phyloP scores from a whole-genome alignment of 305 asterid species.

The Fraxinus latifolia region DNA sequence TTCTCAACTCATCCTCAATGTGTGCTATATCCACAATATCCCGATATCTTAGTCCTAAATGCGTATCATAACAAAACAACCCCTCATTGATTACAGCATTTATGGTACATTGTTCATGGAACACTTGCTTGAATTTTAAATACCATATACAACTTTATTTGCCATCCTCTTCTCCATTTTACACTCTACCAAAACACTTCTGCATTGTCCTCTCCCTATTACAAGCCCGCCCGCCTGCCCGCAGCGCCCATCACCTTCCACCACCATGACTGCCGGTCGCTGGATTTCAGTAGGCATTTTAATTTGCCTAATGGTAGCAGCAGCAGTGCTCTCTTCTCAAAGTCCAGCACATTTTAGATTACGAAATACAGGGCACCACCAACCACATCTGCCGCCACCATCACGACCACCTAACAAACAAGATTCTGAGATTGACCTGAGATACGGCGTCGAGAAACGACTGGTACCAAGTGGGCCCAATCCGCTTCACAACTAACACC shows the following conservation, averaged over 20 bases:
- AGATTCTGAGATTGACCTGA: constrained; percentile 36
- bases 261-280: neutral
- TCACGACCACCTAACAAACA: constrained; percentile 14
- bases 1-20: neutral
- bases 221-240: neutral
- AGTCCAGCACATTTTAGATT: neutral
- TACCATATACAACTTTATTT: constrained; percentile 22
- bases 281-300: constrained; percentile 21
- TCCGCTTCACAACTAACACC: constrained; percentile 41
- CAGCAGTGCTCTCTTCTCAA: constrained; percentile 9
- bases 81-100: constrained; percentile 35
- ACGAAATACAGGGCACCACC: constrained; percentile 16
- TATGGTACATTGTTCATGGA: constrained; percentile 40
- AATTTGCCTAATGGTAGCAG: constrained; percentile 26
- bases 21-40: neutral
- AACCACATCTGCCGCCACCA: neutral
- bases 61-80: neutral
- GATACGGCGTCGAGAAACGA: constrained; percentile 41
- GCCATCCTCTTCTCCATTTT: constrained; percentile 19
- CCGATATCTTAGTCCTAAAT: neutral
- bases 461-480: constrained; percentile 51
- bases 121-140: constrained; percentile 43
- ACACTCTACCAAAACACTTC: constrained; percentile 8
- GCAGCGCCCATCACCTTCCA: constrained; percentile 19
- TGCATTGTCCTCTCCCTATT: constrained; percentile 2